phyloP scores from a whole-genome alignment of 2,329 filamentous ascomycete genomes.

The Penicillium sclerotigenum region DNA sequence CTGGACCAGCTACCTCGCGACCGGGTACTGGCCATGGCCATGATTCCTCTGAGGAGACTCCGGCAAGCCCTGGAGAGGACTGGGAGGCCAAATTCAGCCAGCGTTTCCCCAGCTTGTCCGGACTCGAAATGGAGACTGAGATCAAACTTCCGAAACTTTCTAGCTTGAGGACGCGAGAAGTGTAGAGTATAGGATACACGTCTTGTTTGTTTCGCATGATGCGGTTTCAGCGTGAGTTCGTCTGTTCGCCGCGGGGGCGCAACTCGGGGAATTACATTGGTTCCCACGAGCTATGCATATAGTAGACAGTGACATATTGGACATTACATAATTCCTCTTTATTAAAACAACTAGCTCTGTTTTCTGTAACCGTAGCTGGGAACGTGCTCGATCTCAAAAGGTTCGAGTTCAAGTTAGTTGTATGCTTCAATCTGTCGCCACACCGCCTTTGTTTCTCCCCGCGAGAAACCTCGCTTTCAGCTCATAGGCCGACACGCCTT shows the following conservation, averaged over 20 bases:
- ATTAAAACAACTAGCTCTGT: neutral
- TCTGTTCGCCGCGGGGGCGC: conserved; percentile 9
- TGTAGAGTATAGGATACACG: conserved; percentile 27
- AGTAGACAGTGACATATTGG: conserved; percentile 26
- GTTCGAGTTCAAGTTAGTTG: too few relatives aligned
- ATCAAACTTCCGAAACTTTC: conserved; percentile 42
- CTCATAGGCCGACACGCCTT: neutral
- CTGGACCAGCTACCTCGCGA: conserved; percentile 34
- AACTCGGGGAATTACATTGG: conserved; percentile 7
- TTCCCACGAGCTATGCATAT: conserved; percentile 13
- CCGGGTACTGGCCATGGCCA: conserved; percentile 24
- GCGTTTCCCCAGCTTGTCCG: conserved; percentile 77
- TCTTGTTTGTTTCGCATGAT: conserved; percentile 13
- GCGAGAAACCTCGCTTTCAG: conserved; percentile 6
- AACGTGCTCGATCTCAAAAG: neutral
- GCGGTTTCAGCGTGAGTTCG: conserved; percentile 17
- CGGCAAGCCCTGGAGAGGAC: conserved; percentile 51
- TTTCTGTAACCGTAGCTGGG: neutral
- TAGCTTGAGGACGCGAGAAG: conserved; percentile 43
- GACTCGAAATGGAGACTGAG: conserved; percentile 80
- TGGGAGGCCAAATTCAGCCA: conserved; percentile 73
- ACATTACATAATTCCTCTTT: neutral
- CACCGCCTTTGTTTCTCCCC: conserved; percentile 19
- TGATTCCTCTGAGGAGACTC: conserved; percentile 27
- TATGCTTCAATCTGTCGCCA: neutral